Evolutionary conservation across 2,329 filamentous ascomycete genomes (phyloP), one percentile per base, ranked within the genome.

Genomic region (Hypoxylon sp.): DNA sequence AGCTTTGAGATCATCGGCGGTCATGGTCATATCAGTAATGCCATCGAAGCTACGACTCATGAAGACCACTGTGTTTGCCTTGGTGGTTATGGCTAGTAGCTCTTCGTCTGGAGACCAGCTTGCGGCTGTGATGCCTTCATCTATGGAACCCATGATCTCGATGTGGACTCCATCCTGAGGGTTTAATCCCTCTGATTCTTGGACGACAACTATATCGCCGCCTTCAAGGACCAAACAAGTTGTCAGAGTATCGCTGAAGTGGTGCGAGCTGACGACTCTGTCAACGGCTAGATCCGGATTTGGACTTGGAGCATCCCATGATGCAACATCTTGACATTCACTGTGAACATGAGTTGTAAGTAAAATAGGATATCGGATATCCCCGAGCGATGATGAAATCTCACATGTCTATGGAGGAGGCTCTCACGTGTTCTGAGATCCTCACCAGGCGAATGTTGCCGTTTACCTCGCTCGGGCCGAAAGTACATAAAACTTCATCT

Each of bases 101-200:
- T 98, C 95, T 75, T 97, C 95, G 75, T 99, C 96, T 2, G 94
- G 94, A 39, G 95, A 97, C 96, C 96, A 99, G 71, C 88, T 87
- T 14, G 94, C 95, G 14, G 94, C 93, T 23, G 90, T 88, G 72
- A 99, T 97, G 23, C 95, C 96, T 63, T 91, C 91, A 80, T 97
- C 94, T 37, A 99, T 92, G 32, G 94, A 96, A 46, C 96, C 96
- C 69, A 98, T 89, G 72, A 99, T 98, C 79, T 98, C 96, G 72
- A 99, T 94, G 72, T 92, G 89, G 37, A 94, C 91, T 77, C 92
- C 88, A 64, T 86, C 88, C 5, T 84, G 81, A 21, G 67, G 71
- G 48, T 71, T 74, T 25, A 71, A 72, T 34, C 74, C 71, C 23
- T 83, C 80, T 2, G 90, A 86, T 76, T 97, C 93, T 70, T 91